Evolutionary conservation across 2,329 filamentous ascomycete genomes (phyloP), one percentile per base, ranked within the genome.

Genomic region (Pseudogymnoascus sp.): DNA sequence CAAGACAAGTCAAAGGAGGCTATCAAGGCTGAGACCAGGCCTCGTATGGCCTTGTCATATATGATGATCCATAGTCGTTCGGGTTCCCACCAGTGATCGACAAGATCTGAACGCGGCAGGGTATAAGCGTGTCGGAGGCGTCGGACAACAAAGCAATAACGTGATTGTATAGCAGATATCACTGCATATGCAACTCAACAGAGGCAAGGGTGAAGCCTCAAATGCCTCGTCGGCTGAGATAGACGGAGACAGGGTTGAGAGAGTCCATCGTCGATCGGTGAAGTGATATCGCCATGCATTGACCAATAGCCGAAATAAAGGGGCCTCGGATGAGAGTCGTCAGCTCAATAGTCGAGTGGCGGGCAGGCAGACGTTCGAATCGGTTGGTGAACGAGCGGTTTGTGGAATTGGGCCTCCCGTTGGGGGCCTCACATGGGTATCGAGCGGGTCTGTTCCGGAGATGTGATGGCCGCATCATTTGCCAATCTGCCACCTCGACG

Each of bases 91-190:
- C 46, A 53, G 46, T 31, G 46, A 53, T 53, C 46, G 46, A 31
- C 46, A 53, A 16, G 46, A 53, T 53, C 26, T 53, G 46, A 53
- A 53, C 46, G 46, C n/a, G 46, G 46, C 46, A 53, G 46, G 26
- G 46, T 31, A 19, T 53, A 53, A 53, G 46, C 26, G 46, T 53
- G 46, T 53, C 26, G 8, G 59, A 60, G 59, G 59, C 59, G 59
- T 40, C 37, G 59, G 59, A 60, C 59, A 60, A 60, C 59, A 40
- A 60, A 60, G 59, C 59, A 60, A 60, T 60, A 40, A 37, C 33
- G 59, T 60, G 59, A 60, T 37, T 40, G 59, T 37, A 40, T 60
- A 37, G 59, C 33, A 60, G 37, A 37, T 40, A 60, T 60, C 19
- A 37, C 31, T 60, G 59, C 31, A 40, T 60, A 60, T 60, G 59